Percentiles rank a stretch among this genome's conserved stretches.
These are phyloP conservation scores for Phlyctochytrium arcticum DNA, from an alignment of 192 early-diverging fungal genomes.

Conservation along the genomic window DNA sequence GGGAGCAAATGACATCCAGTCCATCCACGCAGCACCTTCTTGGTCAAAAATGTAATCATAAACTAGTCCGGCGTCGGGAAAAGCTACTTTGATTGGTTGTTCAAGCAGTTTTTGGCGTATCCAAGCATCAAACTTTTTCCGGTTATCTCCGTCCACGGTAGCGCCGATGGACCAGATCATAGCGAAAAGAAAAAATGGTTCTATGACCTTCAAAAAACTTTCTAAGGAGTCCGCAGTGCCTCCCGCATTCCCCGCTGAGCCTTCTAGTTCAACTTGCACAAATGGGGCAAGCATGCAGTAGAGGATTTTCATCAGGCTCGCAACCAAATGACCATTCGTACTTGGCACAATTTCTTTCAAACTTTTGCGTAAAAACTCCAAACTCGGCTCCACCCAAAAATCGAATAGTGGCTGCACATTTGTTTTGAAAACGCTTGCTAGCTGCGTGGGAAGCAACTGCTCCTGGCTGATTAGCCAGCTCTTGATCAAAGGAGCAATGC, in stretches of 20 bases:
- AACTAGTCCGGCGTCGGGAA: slow-evolving; percentile 45
- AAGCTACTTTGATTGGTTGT: slow-evolving; percentile 2
- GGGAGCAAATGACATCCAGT: slow-evolving; percentile 49
- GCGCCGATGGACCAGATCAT: slow-evolving; percentile 61
- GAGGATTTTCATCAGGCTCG: slow-evolving; percentile 49
- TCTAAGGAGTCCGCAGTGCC: slow-evolving; percentile 21
- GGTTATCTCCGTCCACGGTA: slow-evolving; percentile 48
- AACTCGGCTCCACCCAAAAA: slow-evolving; percentile 35
- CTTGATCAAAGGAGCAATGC: slow-evolving; percentile 42
- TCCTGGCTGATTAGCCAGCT: slow-evolving; percentile 49
- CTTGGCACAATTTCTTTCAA: slow-evolving; percentile 52
- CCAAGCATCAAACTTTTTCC: slow-evolving; percentile 55
- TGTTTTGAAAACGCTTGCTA: slow-evolving; percentile 29
- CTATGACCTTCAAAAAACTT: slow-evolving; percentile 39
- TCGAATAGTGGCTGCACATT: slow-evolving; percentile 43
- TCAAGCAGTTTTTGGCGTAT: slow-evolving; percentile 26
- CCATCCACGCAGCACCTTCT: slow-evolving; percentile 41
- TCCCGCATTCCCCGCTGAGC: background rate
- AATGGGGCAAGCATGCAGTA: slow-evolving; percentile 40
- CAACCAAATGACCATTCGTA: slow-evolving; percentile 48
- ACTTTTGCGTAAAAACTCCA: slow-evolving; percentile 46
- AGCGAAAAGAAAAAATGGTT: slow-evolving; percentile 53
- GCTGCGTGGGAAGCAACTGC: slow-evolving; percentile 14
- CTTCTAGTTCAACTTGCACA: slow-evolving; percentile 14
- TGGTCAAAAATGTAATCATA: slow-evolving; percentile 53